These are phyloP conservation scores for Mimosa pudica DNA, from an alignment of 306 rosid species.

Conservation along the genomic window DNA sequence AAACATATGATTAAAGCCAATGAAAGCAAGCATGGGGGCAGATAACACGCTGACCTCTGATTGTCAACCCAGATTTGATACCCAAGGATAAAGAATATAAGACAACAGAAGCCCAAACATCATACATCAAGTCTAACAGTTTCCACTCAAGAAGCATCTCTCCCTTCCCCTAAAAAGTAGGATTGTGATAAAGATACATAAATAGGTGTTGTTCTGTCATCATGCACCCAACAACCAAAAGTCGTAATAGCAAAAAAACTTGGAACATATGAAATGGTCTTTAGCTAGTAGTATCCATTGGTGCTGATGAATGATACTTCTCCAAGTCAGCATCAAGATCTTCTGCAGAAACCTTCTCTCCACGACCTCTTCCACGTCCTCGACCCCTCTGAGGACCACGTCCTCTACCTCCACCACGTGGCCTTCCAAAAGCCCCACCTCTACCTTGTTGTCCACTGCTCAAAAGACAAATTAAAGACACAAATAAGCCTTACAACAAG, in stretches of 20 bases:
- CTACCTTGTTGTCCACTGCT: slow-evolving; percentile 72
- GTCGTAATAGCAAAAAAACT: slow-evolving; percentile 48
- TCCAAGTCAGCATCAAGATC: slow-evolving; percentile 97
- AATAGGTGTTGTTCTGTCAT: slow-evolving; percentile 49
- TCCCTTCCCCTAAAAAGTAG: slow-evolving; percentile 47
- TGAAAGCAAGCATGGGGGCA: slow-evolving; percentile 48
- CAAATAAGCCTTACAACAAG: slow-evolving; percentile 15
- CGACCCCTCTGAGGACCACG: slow-evolving; percentile 45
- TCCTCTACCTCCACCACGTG: slow-evolving; percentile 60
- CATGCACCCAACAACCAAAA: slow-evolving; percentile 53
- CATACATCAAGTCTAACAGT: slow-evolving; percentile 51
- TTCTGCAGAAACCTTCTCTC: slow-evolving; percentile 82
- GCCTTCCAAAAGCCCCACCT: slow-evolving; percentile 59
- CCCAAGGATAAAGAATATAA: slow-evolving; percentile 51
- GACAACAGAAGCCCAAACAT: slow-evolving; percentile 60
- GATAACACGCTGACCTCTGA: slow-evolving; percentile 53
- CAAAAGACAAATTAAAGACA: slow-evolving; percentile 31
- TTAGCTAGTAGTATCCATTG: slow-evolving; percentile 63
- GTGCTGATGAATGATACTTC: slow-evolving; percentile 84
- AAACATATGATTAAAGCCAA: slow-evolving; percentile 47
- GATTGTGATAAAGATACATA: slow-evolving; percentile 57
- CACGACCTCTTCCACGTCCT: slow-evolving; percentile 72
- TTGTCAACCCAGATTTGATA: slow-evolving; percentile 59
- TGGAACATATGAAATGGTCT: slow-evolving; percentile 40
- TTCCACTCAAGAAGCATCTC: slow-evolving; percentile 48